Conservation (phyloP, 2,329 filamentous ascomycete species). For the Metarhizium brunneum region DNA sequence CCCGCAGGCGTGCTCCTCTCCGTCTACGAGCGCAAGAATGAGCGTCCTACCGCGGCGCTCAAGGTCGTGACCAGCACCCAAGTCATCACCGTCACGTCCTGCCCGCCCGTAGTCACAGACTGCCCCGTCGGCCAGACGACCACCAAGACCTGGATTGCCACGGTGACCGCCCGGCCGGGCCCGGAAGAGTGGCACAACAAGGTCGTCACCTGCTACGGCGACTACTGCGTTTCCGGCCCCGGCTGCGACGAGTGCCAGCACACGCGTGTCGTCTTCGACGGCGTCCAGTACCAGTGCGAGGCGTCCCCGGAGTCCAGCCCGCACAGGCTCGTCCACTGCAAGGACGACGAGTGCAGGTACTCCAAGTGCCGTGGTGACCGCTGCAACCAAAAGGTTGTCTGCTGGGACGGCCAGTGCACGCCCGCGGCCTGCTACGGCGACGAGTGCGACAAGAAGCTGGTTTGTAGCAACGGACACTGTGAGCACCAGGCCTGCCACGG, state of each 20-base stretch:
- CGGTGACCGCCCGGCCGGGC: slow-evolving; percentile 11
- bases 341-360: slow-evolving; percentile 18
- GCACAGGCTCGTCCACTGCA: slow-evolving; percentile 20
- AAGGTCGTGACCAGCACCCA: slow-evolving; percentile 19
- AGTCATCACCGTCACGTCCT: slow-evolving; percentile 20
- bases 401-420: slow-evolving; percentile 21
- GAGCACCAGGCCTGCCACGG: slow-evolving; percentile 19
- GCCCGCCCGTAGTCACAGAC: slow-evolving; percentile 14
- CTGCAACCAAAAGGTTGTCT: slow-evolving; percentile 22
- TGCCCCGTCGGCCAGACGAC: slow-evolving; percentile 15
- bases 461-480: slow-evolving; percentile 22
- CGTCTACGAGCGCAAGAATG: background rate
- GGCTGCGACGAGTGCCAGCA: slow-evolving; percentile 11
- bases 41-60: background rate
- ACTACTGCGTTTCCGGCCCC: slow-evolving; percentile 20
- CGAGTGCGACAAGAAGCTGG: slow-evolving; percentile 22
- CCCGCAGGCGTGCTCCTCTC: background rate
- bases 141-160: slow-evolving; percentile 6
- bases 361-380: slow-evolving; percentile 13
- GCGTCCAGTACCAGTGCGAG: slow-evolving; percentile 16
- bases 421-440: slow-evolving; percentile 18
- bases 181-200: slow-evolving; percentile 17
- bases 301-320: slow-evolving; percentile 10
- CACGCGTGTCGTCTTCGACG: background rate
- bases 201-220: slow-evolving; percentile 26